A percentile compares a stretch with the other conserved stretches of the same genome.
phyloP scores from a whole-genome alignment of 345 rosid species.

The Aquilaria malaccensis region DNA sequence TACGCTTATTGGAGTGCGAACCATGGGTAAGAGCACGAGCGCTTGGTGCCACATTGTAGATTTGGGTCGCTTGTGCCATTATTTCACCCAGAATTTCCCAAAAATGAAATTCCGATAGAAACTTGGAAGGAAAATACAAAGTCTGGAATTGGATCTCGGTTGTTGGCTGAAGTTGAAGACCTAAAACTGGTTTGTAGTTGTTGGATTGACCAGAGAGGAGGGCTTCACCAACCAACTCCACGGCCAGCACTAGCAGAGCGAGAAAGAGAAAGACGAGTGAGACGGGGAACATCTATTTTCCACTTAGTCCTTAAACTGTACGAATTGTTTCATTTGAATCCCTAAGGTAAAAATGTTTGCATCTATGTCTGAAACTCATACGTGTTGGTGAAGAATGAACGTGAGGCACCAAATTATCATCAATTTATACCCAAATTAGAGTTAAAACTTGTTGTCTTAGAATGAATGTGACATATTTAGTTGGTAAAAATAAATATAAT shows the following conservation, averaged over 20 bases:
- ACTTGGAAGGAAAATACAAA: not conserved
- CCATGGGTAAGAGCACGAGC: conserved; percentile 22
- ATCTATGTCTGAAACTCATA: no score
- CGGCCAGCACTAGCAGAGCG: not conserved
- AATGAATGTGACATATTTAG: no score
- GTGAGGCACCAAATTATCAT: no score
- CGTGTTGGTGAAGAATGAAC: no score
- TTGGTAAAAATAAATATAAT: no score
- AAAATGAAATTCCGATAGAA: not conserved
- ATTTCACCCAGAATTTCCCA: conserved; percentile 14
- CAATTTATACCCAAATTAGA: no score
- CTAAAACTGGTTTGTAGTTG: conserved; percentile 7
- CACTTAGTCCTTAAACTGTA: no score
- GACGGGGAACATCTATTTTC: no score
- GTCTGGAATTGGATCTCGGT: not conserved
- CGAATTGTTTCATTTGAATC: no score
- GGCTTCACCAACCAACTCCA: conserved; percentile 20
- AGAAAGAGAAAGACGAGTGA: not conserved
- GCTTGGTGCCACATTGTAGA: conserved; percentile 33
- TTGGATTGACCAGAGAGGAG: conserved; percentile 11
- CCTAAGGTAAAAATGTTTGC: no score
- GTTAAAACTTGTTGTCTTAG: no score
- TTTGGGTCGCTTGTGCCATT: conserved; percentile 58
- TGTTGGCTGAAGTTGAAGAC: not conserved
- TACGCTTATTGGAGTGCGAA: conserved; percentile 21